A percentile compares a stretch with the other conserved stretches of the same genome.
These are phyloP conservation scores for Arctostaphylos glauca DNA, from an alignment of 148 eudicot species.

Conservation along the genomic window DNA sequence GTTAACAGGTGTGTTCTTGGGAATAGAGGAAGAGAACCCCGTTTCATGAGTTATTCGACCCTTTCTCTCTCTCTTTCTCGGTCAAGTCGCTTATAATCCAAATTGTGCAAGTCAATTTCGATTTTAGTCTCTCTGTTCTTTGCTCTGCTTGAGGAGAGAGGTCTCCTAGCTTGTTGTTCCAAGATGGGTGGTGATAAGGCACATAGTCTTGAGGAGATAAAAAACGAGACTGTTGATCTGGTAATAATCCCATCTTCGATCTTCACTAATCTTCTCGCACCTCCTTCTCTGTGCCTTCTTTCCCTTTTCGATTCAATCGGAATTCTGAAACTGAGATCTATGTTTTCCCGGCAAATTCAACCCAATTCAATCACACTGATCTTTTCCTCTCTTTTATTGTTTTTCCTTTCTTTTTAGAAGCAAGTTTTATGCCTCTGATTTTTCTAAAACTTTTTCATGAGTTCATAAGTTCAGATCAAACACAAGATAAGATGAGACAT, in stretches of 20 bases:
- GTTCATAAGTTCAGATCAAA: neutral
- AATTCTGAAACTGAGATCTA: neutral
- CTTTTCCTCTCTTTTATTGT: no score
- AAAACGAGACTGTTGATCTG: conserved; percentile 92
- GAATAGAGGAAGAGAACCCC: neutral
- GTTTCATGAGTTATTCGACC: neutral
- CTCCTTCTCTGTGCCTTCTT: neutral
- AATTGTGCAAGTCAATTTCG: neutral
- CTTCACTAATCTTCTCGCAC: neutral
- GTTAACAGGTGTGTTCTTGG: conserved; percentile 9
- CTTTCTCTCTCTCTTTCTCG: neutral
- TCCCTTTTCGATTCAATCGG: neutral
- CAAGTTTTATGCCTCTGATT: neutral
- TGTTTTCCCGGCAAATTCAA: neutral
- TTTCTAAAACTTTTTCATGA: neutral
- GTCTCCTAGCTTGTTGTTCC: neutral
- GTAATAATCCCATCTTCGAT: conserved; percentile 29
- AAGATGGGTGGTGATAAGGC: conserved; percentile 44
- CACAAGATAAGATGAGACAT: neutral
- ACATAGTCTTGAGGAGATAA: conserved; percentile 64
- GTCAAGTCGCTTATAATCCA: neutral
- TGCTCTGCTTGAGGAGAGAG: neutral
- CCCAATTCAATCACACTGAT: neutral
- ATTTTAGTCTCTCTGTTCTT: neutral
- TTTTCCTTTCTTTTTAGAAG: no score